Evolutionary conservation across 2,329 filamentous ascomycete species (phyloP), one percentile per base, ranked within the genome.

Genomic region (Cercospora zeina): DNA sequence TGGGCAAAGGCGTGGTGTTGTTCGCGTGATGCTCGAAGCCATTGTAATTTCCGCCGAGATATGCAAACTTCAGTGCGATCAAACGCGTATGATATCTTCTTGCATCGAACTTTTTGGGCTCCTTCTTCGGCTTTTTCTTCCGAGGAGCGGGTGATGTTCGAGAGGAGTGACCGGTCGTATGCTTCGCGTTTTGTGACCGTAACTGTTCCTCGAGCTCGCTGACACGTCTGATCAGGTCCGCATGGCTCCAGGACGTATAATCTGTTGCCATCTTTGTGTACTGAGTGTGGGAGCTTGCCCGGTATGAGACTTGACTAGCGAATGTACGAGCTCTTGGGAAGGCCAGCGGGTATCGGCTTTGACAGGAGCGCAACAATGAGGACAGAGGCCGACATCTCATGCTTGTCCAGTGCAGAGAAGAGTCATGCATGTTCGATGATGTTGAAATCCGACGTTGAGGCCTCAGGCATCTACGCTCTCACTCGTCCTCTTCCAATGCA

Each of bases 41-140:
- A 76, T 95, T 93, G 76, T 97, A 99, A 59, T 86, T 85, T 74
- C 91, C 90, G 51, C 95, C 95, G 36, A 97, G 79, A 75, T 99
- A 99, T 39, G 95, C 93, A 65, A 99, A 87, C 76, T 97, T 97
- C 62, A 99, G 80, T 7, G 93, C 95, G 66, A 99, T 89, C 64
- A 89, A 86, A 51, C 95, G 86, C 1, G 91, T 96, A 36, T 85
- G 84, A 76, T 97, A 96, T 72, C 87, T 89, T 13, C 86, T 87
- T 0, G 90, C 86, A 73, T 97, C 91, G 71, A 96, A 88, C 27
- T 75, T 70, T 45, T 68, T 64, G 71, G 69, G 65, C 78, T 81
- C 69, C 78, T 83, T 73, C 62, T 72, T 63, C 21, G 73, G 68
- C n/a, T 77, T 75, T 54, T 69, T 69, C 47, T 65, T 64, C 11